These are phyloP conservation scores for Myrica gale DNA, from an alignment of 306 rosid species.

Conservation along the genomic window DNA sequence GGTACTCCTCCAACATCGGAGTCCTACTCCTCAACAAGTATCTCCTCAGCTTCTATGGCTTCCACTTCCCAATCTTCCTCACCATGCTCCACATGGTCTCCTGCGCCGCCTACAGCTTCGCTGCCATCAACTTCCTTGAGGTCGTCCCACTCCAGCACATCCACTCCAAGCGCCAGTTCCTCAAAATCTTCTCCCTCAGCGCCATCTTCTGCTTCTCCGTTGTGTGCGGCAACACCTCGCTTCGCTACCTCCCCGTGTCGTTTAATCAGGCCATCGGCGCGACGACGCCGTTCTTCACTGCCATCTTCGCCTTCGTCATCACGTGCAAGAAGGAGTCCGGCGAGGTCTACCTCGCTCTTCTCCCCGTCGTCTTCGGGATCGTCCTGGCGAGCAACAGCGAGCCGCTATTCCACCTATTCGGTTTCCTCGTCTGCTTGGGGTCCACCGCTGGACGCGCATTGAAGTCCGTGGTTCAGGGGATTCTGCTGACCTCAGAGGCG, in stretches of 20 bases:
- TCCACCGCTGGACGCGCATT: conserved; percentile 91
- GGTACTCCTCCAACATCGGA: conserved; percentile 93
- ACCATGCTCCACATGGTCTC: conserved; percentile 96
- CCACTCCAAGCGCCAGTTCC: conserved; percentile 65
- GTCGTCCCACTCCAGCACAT: conserved; percentile 74
- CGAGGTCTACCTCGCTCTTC: conserved; percentile 63
- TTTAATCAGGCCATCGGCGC: conserved; percentile 96
- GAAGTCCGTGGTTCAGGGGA: conserved; percentile 87
- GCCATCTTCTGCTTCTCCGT: conserved; percentile 90
- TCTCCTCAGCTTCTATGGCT: conserved; percentile 83
- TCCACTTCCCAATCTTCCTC: conserved; percentile 81
- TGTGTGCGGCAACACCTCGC: conserved; percentile 86
- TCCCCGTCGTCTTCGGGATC: conserved; percentile 86
- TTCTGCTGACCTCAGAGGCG: conserved; percentile 65
- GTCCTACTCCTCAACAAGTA: conserved; percentile 90
- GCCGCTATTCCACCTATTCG: conserved; percentile 73
- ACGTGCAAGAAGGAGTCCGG: conserved; percentile 75
- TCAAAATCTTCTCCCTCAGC: conserved; percentile 75
- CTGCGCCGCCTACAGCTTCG: conserved; percentile 66
- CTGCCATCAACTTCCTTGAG: conserved; percentile 58
- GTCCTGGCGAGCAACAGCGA: conserved; percentile 79
- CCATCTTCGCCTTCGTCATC: conserved; percentile 65
- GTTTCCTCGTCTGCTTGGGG: conserved; percentile 73
- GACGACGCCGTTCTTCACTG: conserved; percentile 90
- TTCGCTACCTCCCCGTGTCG: conserved; percentile 80